These are phyloP conservation scores for Coccomyxa subellipsoidea DNA, from an alignment of 163 green algal species.

Conservation along the genomic window DNA sequence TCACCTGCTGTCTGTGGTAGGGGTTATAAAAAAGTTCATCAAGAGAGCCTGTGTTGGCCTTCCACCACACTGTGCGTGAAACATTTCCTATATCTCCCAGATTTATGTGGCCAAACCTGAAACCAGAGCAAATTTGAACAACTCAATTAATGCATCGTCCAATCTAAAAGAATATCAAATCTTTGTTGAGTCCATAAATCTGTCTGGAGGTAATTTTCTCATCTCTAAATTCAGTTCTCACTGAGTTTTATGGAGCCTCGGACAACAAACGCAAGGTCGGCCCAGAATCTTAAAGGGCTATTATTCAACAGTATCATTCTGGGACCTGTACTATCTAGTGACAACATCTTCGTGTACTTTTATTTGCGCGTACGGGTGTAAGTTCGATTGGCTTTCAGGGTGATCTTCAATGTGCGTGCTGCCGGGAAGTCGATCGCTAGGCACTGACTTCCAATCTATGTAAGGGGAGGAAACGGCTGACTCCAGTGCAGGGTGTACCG, in stretches of 20 bases:
- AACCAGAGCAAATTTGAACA: not conserved
- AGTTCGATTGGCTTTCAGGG: not conserved
- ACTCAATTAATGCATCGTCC: too few species aligned
- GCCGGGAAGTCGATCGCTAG: not conserved
- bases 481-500: not conserved
- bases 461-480: not conserved
- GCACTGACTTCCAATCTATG: not conserved
- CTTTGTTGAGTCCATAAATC: not conserved
- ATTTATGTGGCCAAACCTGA: not conserved
- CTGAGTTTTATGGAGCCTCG: too few species aligned
- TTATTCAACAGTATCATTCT: too few species aligned
- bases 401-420: not conserved
- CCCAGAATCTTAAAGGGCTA: too few species aligned
- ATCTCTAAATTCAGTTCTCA: too few species aligned
- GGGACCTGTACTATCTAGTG: not conserved
- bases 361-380: not conserved
- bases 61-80: not conserved
- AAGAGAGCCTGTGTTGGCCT: not conserved
- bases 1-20: not conserved
- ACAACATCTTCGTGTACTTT: not conserved
- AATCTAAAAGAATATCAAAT: too few species aligned
- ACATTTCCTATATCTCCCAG: not conserved
- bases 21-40: not conserved
- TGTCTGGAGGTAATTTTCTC: not conserved
- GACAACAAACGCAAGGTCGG: too few species aligned